Percentiles rank a stretch among this genome's conserved stretches.
These are phyloP conservation scores for Boletus rufocinnamomeus DNA, from an alignment of 768 basidiomycete species.

Conservation along the genomic window DNA sequence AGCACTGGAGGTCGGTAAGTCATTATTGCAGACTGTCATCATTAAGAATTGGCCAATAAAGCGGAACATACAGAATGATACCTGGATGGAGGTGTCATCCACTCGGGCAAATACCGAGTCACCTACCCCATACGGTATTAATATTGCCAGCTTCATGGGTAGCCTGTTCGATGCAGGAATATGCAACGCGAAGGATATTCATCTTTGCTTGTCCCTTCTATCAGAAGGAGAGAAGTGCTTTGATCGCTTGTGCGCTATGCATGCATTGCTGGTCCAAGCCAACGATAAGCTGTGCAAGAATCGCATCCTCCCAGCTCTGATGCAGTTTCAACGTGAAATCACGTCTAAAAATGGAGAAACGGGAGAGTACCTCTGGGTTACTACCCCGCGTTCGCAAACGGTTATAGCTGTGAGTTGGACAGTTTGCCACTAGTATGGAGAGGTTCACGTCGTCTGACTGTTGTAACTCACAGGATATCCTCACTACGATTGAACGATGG, in stretches of 20 bases:
- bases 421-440: background rate
- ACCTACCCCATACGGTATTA: constrained; percentile 23
- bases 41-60: background rate
- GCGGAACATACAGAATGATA: constrained; percentile 15
- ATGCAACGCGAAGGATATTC: constrained; percentile 28
- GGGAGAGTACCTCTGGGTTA: constrained; percentile 26
- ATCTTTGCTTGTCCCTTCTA: constrained; percentile 32
- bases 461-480: constrained; percentile 27
- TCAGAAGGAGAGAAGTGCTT: constrained; percentile 22
- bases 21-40: background rate
- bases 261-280: constrained; percentile 36
- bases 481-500: constrained; percentile 32
- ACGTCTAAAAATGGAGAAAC: constrained; percentile 13
- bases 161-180: constrained; percentile 33
- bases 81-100: constrained; percentile 6
- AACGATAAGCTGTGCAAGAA: constrained; percentile 36
- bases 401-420: constrained; percentile 24
- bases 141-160: constrained; percentile 37
- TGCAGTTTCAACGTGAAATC: constrained; percentile 23
- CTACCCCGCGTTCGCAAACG: constrained; percentile 13
- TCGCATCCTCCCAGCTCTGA: constrained; percentile 20
- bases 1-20: constrained; percentile 21
- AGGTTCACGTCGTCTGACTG: background rate
- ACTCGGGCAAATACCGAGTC: constrained; percentile 1
- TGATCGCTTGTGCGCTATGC: constrained; percentile 37